Percentiles rank a stretch among this genome's conserved stretches.
Conservation (phyloP, 2,329 filamentous ascomycete genomes). For the Paramyrothecium roridum region DNA sequence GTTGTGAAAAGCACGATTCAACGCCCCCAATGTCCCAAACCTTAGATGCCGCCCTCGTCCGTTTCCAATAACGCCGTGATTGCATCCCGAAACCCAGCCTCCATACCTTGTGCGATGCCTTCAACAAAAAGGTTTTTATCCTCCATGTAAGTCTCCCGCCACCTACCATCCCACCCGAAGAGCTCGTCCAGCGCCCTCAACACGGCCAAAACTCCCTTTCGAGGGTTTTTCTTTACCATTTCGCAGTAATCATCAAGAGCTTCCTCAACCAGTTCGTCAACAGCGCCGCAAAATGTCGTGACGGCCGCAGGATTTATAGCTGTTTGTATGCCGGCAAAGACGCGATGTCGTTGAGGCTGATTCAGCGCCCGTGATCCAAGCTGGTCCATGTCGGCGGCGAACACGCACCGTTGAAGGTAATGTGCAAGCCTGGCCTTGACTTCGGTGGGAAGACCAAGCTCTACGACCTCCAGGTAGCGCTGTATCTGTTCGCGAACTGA, state of each 20-base stretch:
- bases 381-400: neutral
- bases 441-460: neutral
- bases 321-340: neutral
- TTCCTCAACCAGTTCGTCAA: neutral
- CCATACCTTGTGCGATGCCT: neutral
- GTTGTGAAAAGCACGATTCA: no score
- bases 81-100: neutral
- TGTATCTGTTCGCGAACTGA: neutral
- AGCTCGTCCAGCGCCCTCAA: neutral
- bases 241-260: neutral
- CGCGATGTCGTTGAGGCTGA: neutral
- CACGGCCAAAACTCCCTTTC: neutral
- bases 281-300: neutral
- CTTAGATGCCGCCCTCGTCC: neutral
- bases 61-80: slow-evolving; percentile 1
- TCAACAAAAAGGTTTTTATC: neutral
- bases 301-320: neutral
- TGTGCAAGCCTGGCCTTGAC: neutral
- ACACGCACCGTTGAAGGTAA: neutral
- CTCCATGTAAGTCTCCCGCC: neutral
- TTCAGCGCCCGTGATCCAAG: neutral
- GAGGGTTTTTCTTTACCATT: neutral
- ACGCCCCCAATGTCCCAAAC: neutral
- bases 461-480: neutral
- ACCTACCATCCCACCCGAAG: neutral